Evolutionary conservation across 768 basidiomycete species (phyloP), one percentile per base, ranked within the genome.

Genomic region (Russula olivacea): DNA sequence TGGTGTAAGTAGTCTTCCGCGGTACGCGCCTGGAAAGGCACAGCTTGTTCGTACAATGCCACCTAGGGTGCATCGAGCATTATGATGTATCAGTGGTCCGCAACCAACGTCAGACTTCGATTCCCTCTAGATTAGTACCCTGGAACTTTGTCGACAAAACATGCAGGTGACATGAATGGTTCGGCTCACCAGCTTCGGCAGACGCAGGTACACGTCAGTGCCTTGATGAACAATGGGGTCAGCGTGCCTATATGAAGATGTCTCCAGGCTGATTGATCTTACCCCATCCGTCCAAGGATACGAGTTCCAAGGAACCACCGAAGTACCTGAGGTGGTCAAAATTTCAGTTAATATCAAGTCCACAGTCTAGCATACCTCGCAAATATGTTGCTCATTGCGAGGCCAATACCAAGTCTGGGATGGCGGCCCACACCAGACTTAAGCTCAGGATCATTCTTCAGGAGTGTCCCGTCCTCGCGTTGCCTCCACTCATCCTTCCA

Each of bases 371-470:
- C 83, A 61, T 68, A 90, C 82, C 86, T 91, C 62, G 91, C 85
- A 73, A 85, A 93, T 40, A 93, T 92, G 69, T 91, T 88, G 71
- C 91, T 90, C 90, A 93, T 91, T 0, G 91, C 90, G 21, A 93
- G 74, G 6, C 91, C 91, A 50, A 93, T 86, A 2, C 91, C 91
- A 60, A 93, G 88, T 48, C 81, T 78, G 50, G 81, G 81, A 72
- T 87, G 87, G 8, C 76, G 76, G 34, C 78, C 80, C 41, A 80
- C 77, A 4, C 78, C 78, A 11, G 76, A 78, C 43, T 76, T 75
- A 28, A 74, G 73, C 59, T 81, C 80, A 28, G 77, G 76, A 64
- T 77, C 74, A 34, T 73, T 68, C 36, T 58, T 47, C 67, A 43
- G 73, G 69, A 36, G 66, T 67, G 67, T 61, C 72, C 67, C 19